phyloP scores from a whole-genome alignment of 1,284 basidiomycete genomes.

The Neotropicomus parvogracilis region DNA sequence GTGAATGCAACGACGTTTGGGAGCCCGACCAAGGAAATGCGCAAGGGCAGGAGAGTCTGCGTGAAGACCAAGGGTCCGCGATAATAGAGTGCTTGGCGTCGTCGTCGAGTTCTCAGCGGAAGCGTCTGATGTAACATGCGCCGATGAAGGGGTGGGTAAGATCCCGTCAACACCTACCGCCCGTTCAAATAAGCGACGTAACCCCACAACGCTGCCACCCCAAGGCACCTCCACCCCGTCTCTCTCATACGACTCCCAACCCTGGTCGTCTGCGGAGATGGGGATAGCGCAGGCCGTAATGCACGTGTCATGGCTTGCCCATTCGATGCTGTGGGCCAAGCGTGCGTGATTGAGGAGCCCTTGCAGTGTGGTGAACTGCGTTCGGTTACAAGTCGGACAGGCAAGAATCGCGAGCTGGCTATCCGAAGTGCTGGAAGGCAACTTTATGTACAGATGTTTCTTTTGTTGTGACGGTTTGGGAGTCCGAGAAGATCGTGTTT shows the following conservation, averaged over 20 bases:
- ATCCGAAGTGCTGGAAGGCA: constrained; percentile 30
- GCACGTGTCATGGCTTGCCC: constrained; percentile 73
- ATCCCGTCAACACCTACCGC: constrained; percentile 52
- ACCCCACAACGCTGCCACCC: constrained; percentile 39
- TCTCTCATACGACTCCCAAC: constrained; percentile 50
- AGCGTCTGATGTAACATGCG: constrained; percentile 6
- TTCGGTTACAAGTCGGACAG: constrained; percentile 60
- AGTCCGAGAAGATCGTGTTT: constrained; percentile 38
- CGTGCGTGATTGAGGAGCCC: constrained; percentile 75
- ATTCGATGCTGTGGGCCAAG: constrained; percentile 61
- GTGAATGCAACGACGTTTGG: constrained; percentile 54
- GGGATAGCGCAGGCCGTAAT: constrained; percentile 59
- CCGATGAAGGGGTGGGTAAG: constrained; percentile 9
- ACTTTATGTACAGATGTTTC: constrained; percentile 46
- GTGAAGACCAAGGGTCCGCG: constrained; percentile 63
- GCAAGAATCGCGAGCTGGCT: constrained; percentile 45
- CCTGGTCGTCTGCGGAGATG: constrained; percentile 39
- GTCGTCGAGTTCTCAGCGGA: constrained; percentile 4
- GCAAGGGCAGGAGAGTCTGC: constrained; percentile 69
- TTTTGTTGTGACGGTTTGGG: constrained; percentile 34
- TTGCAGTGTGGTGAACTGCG: constrained; percentile 68
- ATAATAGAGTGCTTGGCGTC: constrained; percentile 42
- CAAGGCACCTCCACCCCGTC: constrained; percentile 52
- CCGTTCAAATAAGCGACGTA: constrained; percentile 64
- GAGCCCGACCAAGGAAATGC: constrained; percentile 60